Evolutionary conservation across 805 yeast species (phyloP).

Genomic region (Wickerhamiella cacticola): DNA sequence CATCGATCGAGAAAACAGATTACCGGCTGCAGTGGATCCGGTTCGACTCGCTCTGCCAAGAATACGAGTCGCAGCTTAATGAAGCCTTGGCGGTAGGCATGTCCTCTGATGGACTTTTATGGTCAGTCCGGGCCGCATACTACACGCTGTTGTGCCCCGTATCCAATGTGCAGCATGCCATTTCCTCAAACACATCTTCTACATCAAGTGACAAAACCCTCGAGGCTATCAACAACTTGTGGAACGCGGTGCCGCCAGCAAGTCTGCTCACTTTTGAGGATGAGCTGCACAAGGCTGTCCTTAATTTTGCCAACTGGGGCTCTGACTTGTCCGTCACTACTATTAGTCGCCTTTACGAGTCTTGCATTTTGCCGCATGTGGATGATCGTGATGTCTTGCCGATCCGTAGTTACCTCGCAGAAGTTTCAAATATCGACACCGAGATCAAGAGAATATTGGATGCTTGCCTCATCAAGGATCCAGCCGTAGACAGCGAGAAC

Average conservation of each 20-base stretch:
- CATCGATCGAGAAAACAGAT: slow-evolving; percentile 22
- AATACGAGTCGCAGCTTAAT: slow-evolving; percentile 46
- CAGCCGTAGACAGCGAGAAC: background rate
- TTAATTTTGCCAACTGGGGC: slow-evolving; percentile 1
- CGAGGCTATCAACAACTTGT: background rate
- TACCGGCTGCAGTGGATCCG: slow-evolving; percentile 51
- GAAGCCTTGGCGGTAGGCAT: slow-evolving; percentile 46
- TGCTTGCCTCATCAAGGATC: slow-evolving; percentile 9
- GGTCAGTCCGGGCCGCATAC: slow-evolving; percentile 15
- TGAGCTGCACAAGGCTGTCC: background rate
- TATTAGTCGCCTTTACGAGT: slow-evolving; percentile 16
- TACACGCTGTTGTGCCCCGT: slow-evolving; percentile 7
- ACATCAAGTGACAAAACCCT: background rate
- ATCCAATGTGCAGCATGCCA: slow-evolving; percentile 3
- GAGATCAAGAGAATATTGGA: background rate
- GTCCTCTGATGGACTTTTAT: slow-evolving; percentile 9
- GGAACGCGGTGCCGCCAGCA: background rate
- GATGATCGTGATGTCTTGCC: slow-evolving; percentile 13
- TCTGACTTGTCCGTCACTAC: slow-evolving; percentile 20
- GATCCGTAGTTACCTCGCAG: slow-evolving; percentile 13
- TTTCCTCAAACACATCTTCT: background rate
- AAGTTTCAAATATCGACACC: slow-evolving; percentile 13
- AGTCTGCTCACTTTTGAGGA: slow-evolving; percentile 5
- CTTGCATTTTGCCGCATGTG: slow-evolving; percentile 13
- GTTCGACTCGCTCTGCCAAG: slow-evolving; percentile 60